Evolutionary conservation across 2,329 filamentous ascomycete species (phyloP).

Genomic region (Lasiodiplodia gonubiensis): DNA sequence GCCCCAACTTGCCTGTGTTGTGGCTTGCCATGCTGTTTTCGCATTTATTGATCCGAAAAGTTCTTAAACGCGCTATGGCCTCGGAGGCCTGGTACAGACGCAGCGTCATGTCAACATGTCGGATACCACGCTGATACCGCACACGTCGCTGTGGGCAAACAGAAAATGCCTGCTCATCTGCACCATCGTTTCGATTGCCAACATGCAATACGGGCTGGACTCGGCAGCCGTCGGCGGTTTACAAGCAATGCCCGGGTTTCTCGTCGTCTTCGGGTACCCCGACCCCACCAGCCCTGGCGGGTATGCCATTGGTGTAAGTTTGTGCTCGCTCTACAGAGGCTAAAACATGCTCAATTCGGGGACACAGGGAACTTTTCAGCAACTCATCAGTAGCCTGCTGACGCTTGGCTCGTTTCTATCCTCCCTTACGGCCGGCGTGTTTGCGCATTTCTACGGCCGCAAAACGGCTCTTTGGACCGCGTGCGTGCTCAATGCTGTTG

Average conservation of each 20-base stretch:
- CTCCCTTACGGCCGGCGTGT: constrained; percentile 55
- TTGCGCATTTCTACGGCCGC: constrained; percentile 56
- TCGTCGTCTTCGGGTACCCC: constrained; percentile 57
- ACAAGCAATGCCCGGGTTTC: constrained; percentile 59
- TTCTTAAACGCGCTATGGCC: neutral
- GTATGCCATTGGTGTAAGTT: constrained; percentile 51
- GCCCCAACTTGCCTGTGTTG: neutral
- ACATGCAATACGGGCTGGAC: constrained; percentile 61
- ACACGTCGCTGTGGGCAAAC: constrained; percentile 38
- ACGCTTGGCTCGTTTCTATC: constrained; percentile 59
- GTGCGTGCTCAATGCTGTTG: constrained; percentile 53
- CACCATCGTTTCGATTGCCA: constrained; percentile 54
- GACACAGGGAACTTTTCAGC: constrained; percentile 56
- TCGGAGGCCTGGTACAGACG: neutral
- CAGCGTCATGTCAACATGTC: constrained; percentile 6
- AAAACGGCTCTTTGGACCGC: constrained; percentile 55
- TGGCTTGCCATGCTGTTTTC: neutral
- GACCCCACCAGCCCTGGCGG: constrained; percentile 45
- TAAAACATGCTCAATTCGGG: neutral
- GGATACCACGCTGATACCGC: constrained; percentile 8
- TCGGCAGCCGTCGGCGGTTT: constrained; percentile 53
- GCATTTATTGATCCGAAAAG: constrained; percentile 8
- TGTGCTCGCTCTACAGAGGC: neutral
- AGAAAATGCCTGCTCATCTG: constrained; percentile 56
- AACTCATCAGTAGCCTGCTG: constrained; percentile 59